Evolutionary conservation across 108 stramenopile species (phyloP).

Genomic region (Pseudonitzschia multistriata): DNA sequence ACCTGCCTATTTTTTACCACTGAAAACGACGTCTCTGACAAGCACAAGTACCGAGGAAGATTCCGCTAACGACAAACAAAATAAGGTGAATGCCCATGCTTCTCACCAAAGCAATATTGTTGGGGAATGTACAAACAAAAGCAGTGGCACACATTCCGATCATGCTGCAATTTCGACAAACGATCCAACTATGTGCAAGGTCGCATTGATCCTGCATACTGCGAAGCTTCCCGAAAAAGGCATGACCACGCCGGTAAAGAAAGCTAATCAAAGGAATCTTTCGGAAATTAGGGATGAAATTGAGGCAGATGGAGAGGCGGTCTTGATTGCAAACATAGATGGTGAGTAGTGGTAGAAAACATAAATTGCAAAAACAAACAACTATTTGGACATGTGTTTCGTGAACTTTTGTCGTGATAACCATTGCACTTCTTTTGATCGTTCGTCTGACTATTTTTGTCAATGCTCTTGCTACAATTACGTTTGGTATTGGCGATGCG

Average conservation of each 20-base stretch:
- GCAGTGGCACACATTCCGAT: no score
- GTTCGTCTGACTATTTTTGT: no score
- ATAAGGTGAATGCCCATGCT: neutral
- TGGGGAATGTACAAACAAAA: neutral
- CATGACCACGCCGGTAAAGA: conserved; percentile 16
- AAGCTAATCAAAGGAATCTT: neutral
- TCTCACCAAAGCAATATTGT: neutral
- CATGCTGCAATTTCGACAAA: neutral
- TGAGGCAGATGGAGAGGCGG: neutral
- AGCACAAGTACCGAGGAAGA: neutral
- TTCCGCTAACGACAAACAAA: neutral
- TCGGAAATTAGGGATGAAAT: conserved; percentile 1
- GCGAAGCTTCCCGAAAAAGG: conserved; percentile 17
- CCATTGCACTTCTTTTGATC: no score
- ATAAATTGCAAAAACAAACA: no score
- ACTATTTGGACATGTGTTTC: neutral
- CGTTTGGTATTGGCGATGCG: neutral
- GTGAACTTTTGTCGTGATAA: no score
- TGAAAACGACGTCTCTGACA: neutral
- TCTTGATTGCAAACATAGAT: conserved; percentile 7
- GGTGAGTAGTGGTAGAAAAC: neutral
- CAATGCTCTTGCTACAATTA: no score
- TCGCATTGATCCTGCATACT: conserved; percentile 20
- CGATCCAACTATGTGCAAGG: conserved; percentile 26
- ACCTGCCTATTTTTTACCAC: conserved; percentile 5